phyloP scores from a whole-genome alignment of 257 asterid genomes.

The Solanum chmielewskii region DNA sequence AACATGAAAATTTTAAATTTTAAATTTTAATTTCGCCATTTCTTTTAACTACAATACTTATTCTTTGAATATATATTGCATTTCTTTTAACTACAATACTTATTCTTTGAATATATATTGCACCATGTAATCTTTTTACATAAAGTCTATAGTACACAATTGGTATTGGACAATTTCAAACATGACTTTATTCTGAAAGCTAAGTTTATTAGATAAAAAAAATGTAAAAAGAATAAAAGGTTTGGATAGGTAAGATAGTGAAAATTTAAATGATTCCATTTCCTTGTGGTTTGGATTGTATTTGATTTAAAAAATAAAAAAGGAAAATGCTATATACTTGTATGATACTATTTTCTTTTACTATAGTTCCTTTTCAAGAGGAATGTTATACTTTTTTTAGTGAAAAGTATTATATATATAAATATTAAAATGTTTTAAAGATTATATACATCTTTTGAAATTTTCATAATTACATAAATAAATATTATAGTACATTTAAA shows the following conservation, averaged over 20 bases:
- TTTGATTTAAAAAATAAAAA: not conserved
- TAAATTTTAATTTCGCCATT: not conserved
- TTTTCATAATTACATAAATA: not conserved
- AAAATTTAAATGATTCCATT: not conserved
- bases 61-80: not conserved
- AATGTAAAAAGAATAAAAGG: not conserved
- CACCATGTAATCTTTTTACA: not conserved
- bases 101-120: not conserved
- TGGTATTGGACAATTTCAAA: not conserved
- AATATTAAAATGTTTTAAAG: too few species aligned
- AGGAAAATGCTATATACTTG: not conserved
- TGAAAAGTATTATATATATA: not conserved
- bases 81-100: not conserved
- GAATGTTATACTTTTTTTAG: not conserved
- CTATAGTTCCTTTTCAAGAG: not conserved
- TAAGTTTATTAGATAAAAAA: not conserved
- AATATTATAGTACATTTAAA: not conserved
- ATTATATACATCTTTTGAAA: too few species aligned
- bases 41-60: not conserved
- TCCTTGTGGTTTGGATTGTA: not conserved
- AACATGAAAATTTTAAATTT: not conserved
- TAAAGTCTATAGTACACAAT: not conserved
- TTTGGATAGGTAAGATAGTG: not conserved
- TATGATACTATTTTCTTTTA: not conserved
- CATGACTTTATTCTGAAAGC: not conserved